These are phyloP conservation scores for Nigrospora oryzae DNA, from an alignment of 2,329 filamentous ascomycete genomes.

Conservation along the genomic window DNA sequence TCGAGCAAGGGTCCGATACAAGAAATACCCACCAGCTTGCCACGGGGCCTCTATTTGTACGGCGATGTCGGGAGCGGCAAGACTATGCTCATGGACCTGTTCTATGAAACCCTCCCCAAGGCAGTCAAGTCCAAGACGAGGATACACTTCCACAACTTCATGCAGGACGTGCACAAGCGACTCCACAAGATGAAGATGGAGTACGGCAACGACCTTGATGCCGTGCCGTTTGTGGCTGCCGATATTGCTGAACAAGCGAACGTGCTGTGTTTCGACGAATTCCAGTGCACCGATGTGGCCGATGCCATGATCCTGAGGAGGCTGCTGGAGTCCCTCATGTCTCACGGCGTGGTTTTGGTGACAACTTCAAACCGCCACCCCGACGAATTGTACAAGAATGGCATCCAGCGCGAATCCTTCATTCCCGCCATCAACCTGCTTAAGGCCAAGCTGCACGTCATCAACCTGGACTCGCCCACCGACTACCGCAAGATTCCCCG, in stretches of 20 bases:
- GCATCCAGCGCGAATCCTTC: conserved; percentile 91
- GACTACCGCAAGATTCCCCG: conserved; percentile 97
- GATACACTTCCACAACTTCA: conserved; percentile 99
- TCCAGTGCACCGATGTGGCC: conserved; percentile 96
- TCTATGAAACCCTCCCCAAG: conserved; percentile 82
- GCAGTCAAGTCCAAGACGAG: conserved; percentile 77
- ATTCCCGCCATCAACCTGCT: conserved; percentile 91
- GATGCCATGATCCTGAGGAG: conserved; percentile 95
- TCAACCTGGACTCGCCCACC: conserved; percentile 90
- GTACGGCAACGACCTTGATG: conserved; percentile 84
- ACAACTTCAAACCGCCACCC: conserved; percentile 97
- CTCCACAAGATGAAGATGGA: conserved; percentile 85
- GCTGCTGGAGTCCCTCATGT: conserved; percentile 84
- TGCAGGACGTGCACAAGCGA: conserved; percentile 93
- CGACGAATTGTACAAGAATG: conserved; percentile 94
- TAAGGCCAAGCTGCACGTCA: conserved; percentile 73
- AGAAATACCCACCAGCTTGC: conserved; percentile 63
- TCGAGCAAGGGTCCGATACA: conserved; percentile 29
- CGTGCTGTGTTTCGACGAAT: conserved; percentile 96
- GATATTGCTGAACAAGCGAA: conserved; percentile 79
- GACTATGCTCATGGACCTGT: conserved; percentile 99
- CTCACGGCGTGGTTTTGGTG: conserved; percentile 90
- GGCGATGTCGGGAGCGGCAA: conserved; percentile 96
- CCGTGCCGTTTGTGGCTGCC: conserved; percentile 86
- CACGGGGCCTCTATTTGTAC: conserved; percentile 87